phyloP scores from a whole-genome alignment of 768 basidiomycete species.

The Lentinula boryana region DNA sequence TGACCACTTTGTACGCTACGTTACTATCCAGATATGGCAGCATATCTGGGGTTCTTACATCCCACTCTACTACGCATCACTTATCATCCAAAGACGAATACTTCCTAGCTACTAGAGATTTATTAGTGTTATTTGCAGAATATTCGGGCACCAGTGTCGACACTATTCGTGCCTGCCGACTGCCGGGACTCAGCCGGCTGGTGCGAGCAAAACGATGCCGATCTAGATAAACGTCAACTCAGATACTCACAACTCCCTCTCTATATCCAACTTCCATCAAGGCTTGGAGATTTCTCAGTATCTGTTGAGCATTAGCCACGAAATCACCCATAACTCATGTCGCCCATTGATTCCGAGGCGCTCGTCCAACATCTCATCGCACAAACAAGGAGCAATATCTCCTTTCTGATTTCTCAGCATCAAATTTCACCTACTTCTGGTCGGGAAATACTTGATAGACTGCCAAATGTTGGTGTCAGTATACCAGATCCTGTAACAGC shows the following conservation, averaged over 20 bases:
- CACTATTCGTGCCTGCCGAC: too few species aligned
- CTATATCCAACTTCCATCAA: background rate
- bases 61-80: too few species aligned
- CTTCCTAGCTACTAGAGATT: too few species aligned
- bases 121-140: too few species aligned
- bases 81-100: too few species aligned
- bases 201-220: too few species aligned
- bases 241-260: background rate
- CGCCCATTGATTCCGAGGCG: conserved; percentile 18
- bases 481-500: conserved; percentile 4
- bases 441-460: conserved; percentile 28
- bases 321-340: background rate
- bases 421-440: conserved; percentile 47
- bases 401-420: conserved; percentile 51
- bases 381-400: conserved; percentile 50
- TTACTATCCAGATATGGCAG: too few species aligned
- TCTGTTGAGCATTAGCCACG: too few species aligned
- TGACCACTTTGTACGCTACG: too few species aligned
- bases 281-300: background rate
- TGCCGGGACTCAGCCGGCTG: too few species aligned
- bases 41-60: too few species aligned
- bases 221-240: background rate
- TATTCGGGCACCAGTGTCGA: too few species aligned
- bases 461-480: background rate
- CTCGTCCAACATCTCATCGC: conserved; percentile 54